phyloP scores from a whole-genome alignment of 1,284 basidiomycete genomes.

The Kalmanozyma brasiliensis region DNA sequence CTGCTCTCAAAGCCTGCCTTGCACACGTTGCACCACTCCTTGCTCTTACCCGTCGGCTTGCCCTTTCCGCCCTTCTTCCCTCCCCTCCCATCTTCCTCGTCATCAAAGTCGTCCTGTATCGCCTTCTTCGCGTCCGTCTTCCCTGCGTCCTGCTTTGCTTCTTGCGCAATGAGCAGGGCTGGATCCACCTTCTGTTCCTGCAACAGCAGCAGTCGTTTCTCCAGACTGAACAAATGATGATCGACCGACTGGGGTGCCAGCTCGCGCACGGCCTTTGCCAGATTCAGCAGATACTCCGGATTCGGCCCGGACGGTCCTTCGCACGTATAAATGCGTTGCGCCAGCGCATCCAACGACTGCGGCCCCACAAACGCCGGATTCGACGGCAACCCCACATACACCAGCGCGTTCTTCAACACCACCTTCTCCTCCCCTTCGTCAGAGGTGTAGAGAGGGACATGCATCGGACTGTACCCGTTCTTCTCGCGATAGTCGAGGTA shows the following conservation, averaged over 20 bases:
- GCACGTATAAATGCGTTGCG: constrained; percentile 77
- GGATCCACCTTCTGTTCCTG: constrained; percentile 32
- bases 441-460: constrained; percentile 67
- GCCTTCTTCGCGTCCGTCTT: constrained; percentile 2
- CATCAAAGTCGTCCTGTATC: constrained; percentile 1
- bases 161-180: constrained; percentile 24
- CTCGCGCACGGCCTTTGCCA: constrained; percentile 76
- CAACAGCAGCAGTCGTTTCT: constrained; percentile 70
- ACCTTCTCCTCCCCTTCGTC: constrained; percentile 72
- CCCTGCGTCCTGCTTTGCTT: constrained; percentile 12
- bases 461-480: constrained; percentile 69
- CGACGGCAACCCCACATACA: constrained; percentile 80
- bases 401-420: constrained; percentile 72
- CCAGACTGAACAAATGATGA: constrained; percentile 79
- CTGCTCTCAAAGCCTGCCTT: constrained; percentile 75
- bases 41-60: constrained; percentile 33
- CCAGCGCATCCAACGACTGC: constrained; percentile 77
- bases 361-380: constrained; percentile 86
- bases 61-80: constrained; percentile 28
- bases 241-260: constrained; percentile 81
- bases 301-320: constrained; percentile 85
- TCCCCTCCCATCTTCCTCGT: constrained; percentile 5
- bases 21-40: constrained; percentile 79
- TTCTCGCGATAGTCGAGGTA: constrained; percentile 88
- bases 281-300: constrained; percentile 81